Evolutionary conservation across 2,329 filamentous ascomycete species (phyloP).

Genomic region (Aquanectria penicillioides): DNA sequence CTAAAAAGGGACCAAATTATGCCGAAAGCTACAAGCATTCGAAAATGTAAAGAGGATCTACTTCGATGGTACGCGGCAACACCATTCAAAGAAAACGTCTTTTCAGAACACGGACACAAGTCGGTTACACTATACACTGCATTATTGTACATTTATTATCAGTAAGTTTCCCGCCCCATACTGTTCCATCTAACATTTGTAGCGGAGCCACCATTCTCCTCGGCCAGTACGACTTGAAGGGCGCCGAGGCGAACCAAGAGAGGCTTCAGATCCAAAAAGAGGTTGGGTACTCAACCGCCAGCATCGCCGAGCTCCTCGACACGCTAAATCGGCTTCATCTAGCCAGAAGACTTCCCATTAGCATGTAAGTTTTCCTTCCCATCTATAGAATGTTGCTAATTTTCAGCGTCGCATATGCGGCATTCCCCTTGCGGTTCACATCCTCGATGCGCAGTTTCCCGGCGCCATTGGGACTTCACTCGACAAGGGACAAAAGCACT

Average conservation of each 20-base stretch:
- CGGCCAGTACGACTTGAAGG: neutral
- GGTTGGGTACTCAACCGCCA: neutral
- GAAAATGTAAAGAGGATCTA: conserved; percentile 1
- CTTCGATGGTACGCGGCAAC: neutral
- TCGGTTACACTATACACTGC: neutral
- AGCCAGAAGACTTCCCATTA: neutral
- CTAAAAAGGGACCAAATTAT: neutral
- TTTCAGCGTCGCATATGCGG: neutral
- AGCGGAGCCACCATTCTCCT: conserved; percentile 2
- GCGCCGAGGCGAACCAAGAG: neutral
- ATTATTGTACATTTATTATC: conserved; percentile 3
- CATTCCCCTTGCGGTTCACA: neutral
- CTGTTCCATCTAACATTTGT: neutral
- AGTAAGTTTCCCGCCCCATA: neutral
- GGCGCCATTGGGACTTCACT: no score
- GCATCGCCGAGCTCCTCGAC: neutral
- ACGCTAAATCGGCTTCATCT: neutral
- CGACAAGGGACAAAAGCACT: no score
- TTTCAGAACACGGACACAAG: neutral
- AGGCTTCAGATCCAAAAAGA: neutral
- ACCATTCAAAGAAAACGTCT: neutral
- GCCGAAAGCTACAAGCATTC: neutral
- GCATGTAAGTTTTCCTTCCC: neutral
- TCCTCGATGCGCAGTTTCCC: no score
- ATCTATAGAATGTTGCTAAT: neutral